phyloP scores from a whole-genome alignment of 202 grass and related monocot genomes.

The Panicum hallii region DNA sequence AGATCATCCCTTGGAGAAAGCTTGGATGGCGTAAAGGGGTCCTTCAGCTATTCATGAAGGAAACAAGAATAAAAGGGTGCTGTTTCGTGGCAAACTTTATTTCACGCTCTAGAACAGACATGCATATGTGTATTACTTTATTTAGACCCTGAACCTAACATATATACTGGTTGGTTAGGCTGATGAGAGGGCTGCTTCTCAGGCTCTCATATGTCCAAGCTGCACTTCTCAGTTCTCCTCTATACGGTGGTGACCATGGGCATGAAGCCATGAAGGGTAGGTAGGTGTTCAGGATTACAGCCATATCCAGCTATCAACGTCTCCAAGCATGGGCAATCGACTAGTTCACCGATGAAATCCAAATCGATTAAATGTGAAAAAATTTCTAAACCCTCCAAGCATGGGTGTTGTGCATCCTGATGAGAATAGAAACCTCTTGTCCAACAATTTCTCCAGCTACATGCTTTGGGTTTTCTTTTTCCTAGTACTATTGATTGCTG shows the following conservation, averaged over 20 bases:
- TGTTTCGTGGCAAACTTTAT: slow-evolving; percentile 21
- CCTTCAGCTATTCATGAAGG: slow-evolving; percentile 57
- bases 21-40: slow-evolving; percentile 78
- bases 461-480: background rate
- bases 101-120: background rate
- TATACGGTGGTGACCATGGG: background rate
- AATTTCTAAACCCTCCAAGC: no score
- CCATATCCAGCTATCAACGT: background rate
- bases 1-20: slow-evolving; percentile 68
- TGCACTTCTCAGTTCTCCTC: background rate
- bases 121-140: background rate
- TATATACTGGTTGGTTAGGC: no score
- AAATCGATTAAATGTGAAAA: no score
- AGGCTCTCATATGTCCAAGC: background rate
- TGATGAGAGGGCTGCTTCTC: background rate
- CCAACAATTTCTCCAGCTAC: background rate
- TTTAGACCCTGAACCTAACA: background rate
- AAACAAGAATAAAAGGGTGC: background rate
- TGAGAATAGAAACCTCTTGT: no score
- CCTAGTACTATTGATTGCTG: background rate
- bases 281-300: background rate
- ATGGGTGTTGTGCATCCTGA: no score
- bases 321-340: no score
- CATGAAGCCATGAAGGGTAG: slow-evolving; percentile 8
- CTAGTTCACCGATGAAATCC: no score